Evolutionary conservation across 192 early-diverging fungal genomes (phyloP), one percentile per base, ranked within the genome.

Genomic region (Pilaira anomala): DNA sequence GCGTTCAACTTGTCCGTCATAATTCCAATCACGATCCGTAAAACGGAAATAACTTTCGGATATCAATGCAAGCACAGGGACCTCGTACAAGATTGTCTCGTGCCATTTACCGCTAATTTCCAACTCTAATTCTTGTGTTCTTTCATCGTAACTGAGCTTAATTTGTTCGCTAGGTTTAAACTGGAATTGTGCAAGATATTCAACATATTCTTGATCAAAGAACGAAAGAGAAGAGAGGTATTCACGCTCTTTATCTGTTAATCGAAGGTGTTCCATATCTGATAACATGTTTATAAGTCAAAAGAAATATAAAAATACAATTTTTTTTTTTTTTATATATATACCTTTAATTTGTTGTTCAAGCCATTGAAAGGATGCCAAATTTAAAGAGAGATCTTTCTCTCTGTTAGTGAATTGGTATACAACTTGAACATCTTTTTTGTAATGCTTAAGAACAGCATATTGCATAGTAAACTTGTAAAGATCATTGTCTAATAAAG

Each of bases 391-490:
- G 14, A 74, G 64, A 1, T 71, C 61, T 21, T 71, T 57, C 11
- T 84, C 78, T 29, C 89, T 75, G 63, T 88, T 92, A 7, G 82
- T 85, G 77, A 89, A 88, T 22, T 73, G 64, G 51, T 92, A 92
- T 42, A 76, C 73, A 25, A 85, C 86, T 3, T 63, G 56, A 3
- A 74, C 78, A 8, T 83, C 67, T 12, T 80, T 84, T 4, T 46
- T 14, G 54, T 88, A 92, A 44, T 89, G 85, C 61, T 88, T 80
- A 14, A 87, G 66, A 11, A 91, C 84, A 0, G 85, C 87, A 57
- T 92, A 83, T 65, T 91, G 89, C 90, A 92, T 92, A 33, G 86
- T 84, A 36, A 92, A 87, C 66, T 92, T 92, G 85, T 92, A 91
- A 59, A 89, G 76, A 63, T 92, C 90, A 76, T 89, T 88, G 62